Conservation (phyloP, 306 rosid species). For the Gastrolobium villosum region DNA sequence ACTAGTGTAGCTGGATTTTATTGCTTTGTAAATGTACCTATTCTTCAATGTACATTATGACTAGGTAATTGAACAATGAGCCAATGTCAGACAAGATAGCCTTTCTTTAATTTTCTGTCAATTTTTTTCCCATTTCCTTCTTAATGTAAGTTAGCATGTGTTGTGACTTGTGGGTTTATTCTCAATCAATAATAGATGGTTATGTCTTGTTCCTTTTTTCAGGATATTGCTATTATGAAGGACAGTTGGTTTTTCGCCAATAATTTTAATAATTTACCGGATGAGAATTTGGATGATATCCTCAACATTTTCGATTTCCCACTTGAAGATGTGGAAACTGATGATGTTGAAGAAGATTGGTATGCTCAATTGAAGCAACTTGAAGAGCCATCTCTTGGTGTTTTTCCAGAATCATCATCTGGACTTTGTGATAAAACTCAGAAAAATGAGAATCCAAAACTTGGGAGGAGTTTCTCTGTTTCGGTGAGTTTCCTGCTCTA, state of each 20-base stretch:
- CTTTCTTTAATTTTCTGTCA: slow-evolving; percentile 32
- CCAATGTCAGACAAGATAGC: background rate
- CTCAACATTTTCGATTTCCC: slow-evolving; percentile 62
- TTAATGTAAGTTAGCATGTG: background rate
- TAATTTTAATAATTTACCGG: slow-evolving; percentile 50
- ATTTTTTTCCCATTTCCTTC: background rate
- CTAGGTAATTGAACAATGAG: slow-evolving; percentile 1
- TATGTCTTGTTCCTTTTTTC: background rate
- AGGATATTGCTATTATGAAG: slow-evolving; percentile 60
- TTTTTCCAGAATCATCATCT: slow-evolving; percentile 44
- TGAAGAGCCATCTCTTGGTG: slow-evolving; percentile 68
- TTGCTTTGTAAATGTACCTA: background rate
- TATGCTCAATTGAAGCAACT: slow-evolving; percentile 57
- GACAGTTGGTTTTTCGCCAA: slow-evolving; percentile 59
- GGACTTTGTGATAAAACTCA: slow-evolving; percentile 29
- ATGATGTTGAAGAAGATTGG: slow-evolving; percentile 68
- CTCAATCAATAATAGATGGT: background rate
- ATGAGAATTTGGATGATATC: slow-evolving; percentile 56
- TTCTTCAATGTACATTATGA: background rate
- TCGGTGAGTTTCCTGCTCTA: slow-evolving; percentile 57
- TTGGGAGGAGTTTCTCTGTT: slow-evolving; percentile 42
- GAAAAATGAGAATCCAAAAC: slow-evolving; percentile 40
- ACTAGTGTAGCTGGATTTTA: slow-evolving; percentile 14
- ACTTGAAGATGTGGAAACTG: slow-evolving; percentile 69
- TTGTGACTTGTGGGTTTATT: background rate